Evolutionary conservation across 805 yeast genomes (phyloP), one percentile per base, ranked within the genome.

Genomic region (Candida qinlingensis): DNA sequence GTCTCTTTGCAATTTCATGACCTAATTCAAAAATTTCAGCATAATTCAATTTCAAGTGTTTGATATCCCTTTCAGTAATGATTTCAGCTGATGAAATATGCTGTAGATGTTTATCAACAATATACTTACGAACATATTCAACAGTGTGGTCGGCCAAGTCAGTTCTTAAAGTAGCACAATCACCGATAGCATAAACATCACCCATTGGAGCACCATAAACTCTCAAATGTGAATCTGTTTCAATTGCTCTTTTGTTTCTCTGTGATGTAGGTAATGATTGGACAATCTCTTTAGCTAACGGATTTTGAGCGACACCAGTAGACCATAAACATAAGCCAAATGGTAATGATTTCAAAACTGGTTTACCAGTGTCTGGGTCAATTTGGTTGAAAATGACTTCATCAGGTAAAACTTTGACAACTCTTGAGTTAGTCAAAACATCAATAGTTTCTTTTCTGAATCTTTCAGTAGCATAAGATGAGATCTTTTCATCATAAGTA

Each of bases 301-400:
- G 85, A 51, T 80, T 76, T 56, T 79, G 83, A 6, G 85, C 79
- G 37, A 83, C 86, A 51, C 90, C 90, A 1, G 90, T 84, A 1
- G 88, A 82, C 90, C 90, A 84, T 41, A 84, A 62, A 61, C 88
- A 81, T 36, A 84, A 62, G 10, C 90, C 90, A 51, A 75, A 83
- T 42, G 87, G 84, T 44, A 84, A 63, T 50, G 76, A 74, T 60
- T 75, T 78, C 36, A 63, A 45, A 36, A 58, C 67, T 26, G 57
- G 56, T 33, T 64, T 66, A 19, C 77, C 78, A 19, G 75, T 72
- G 27, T 66, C 70, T 13, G 44, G 29, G 45, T 71, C 66, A 49
- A 67, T 71, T 58, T 80, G 84, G 41, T 75, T 73, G 64, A 81
- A 84, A 11, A 81, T 58, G 5, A 84, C 87, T 42, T 72, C 71